Evolutionary conservation across 2,329 filamentous ascomycete genomes (phyloP), one percentile per base, ranked within the genome.

Genomic region (Curvularia lunata): DNA sequence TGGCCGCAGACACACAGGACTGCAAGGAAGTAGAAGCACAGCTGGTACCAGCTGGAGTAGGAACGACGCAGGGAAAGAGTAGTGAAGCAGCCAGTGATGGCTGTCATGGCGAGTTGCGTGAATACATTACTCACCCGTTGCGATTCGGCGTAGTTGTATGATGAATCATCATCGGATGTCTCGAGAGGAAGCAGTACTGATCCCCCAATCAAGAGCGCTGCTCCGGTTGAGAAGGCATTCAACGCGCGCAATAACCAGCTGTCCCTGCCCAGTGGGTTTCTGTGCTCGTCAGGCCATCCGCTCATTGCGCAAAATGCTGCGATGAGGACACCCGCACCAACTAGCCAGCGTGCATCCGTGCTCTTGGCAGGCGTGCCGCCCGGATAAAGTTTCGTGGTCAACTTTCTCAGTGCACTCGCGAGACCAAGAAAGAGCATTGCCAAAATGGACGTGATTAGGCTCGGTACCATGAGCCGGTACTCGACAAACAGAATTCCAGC

Each of bases 401-500:
- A 38, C 13, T 62, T 63, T 27, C 55, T 52, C 1, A 67, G 45
- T 5, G 54, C 64, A 42, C 64, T 62, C 3, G 67, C 63, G 13
- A 58, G 16, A 13, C 68, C 72, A 38, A 63, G 45, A 3, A 70
- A 46, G 12, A 73, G 51, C 48, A 68, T 66, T 13, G 68, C 66
- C 2, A 60, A 52, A 6, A 74, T 66, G 1, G 65, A 61, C 23
- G 64, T 56, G 16, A 64, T 38, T n/a, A 75, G 51, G 18, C 48
- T 63, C 8, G 65, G 59, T 16, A 68, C 61, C 9, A 54, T 59
- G 21, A 73, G 62, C 40, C 68, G 68, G 51, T 73, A 75, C 42
- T 75, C 72, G 32, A 65, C 64, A 30, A 57, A 56, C 9, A 71
- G 56, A 13, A 70, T 63, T 4, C 59, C 66, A 7, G 54, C 59